A percentile compares a stretch with the other conserved stretches of the same genome.
Evolutionary conservation across 306 rosid species (phyloP).

Genomic region (Cucumis cinereus): DNA sequence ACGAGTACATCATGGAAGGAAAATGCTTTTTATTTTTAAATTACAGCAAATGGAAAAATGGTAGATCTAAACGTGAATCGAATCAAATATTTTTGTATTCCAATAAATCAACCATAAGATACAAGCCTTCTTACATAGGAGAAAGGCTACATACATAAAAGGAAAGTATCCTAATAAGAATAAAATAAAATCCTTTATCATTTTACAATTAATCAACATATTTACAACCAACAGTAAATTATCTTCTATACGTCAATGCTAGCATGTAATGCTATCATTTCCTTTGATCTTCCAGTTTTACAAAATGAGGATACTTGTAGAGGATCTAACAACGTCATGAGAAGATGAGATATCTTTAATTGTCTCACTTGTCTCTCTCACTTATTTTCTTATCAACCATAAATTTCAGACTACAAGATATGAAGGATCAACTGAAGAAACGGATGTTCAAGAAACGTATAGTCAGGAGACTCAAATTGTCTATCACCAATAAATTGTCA

Average conservation of each 20-base stretch:
- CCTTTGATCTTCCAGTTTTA: background rate
- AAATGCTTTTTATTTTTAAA: background rate
- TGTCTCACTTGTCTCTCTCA: background rate
- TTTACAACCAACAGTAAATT: background rate
- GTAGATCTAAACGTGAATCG: background rate
- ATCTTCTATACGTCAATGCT: background rate
- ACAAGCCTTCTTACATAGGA: too few relatives aligned
- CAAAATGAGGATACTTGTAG: background rate
- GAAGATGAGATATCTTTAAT: background rate
- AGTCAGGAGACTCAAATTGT: conserved; percentile 50
- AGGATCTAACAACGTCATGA: background rate
- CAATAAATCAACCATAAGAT: too few relatives aligned
- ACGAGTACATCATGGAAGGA: background rate
- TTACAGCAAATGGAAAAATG: background rate
- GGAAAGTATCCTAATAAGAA: too few relatives aligned
- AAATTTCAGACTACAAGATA: conserved; percentile 63
- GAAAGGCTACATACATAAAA: too few relatives aligned
- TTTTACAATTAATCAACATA: too few relatives aligned
- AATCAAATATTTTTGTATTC: too few relatives aligned
- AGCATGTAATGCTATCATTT: background rate
- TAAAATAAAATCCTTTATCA: too few relatives aligned
- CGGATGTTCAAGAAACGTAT: conserved; percentile 83
- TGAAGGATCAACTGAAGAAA: conserved; percentile 85
- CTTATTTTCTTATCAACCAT: background rate
- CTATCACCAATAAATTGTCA: conserved; percentile 48